Percentiles rank a stretch among this genome's conserved stretches.
Evolutionary conservation across 2,329 filamentous ascomycete species (phyloP).

Genomic region (Lachnellula suecica): DNA sequence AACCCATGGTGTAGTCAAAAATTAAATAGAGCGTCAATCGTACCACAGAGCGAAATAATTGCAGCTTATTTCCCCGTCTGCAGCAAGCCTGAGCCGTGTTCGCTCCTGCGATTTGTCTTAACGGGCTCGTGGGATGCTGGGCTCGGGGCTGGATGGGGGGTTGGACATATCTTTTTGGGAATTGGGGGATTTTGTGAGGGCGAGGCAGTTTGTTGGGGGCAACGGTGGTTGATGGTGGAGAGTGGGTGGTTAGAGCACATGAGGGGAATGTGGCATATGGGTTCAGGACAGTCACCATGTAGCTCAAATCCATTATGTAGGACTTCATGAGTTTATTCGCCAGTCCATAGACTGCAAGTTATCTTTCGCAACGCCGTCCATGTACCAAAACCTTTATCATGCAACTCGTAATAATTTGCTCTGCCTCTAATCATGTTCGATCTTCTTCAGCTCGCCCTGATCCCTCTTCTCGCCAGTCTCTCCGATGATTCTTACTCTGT

Average conservation of each 20-base stretch:
- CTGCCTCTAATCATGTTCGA: constrained; percentile 42
- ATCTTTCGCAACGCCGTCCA: constrained; percentile 22
- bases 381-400: constrained; percentile 9
- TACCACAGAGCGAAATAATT: constrained; percentile 60
- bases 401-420: constrained; percentile 2
- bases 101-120: constrained; percentile 28
- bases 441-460: constrained; percentile 93
- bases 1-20: constrained; percentile 32
- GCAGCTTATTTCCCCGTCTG: constrained; percentile 56
- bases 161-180: constrained; percentile 47
- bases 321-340: constrained; percentile 8
- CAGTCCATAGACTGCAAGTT: neutral
- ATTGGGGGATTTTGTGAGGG: constrained; percentile 4
- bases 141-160: constrained; percentile 40
- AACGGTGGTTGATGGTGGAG: constrained; percentile 5
- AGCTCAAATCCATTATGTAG: constrained; percentile 7
- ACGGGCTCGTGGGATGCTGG: constrained; percentile 26
- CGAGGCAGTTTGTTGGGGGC: too few relatives aligned
- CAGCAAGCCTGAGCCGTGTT: constrained; percentile 33
- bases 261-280: neutral
- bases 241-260: constrained; percentile 6
- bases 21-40: constrained; percentile 32
- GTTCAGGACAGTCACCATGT: neutral
- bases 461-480: constrained; percentile 90
- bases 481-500: constrained; percentile 77